phyloP scores from a whole-genome alignment of 345 rosid species.

The Rubroshorea leprosula region DNA sequence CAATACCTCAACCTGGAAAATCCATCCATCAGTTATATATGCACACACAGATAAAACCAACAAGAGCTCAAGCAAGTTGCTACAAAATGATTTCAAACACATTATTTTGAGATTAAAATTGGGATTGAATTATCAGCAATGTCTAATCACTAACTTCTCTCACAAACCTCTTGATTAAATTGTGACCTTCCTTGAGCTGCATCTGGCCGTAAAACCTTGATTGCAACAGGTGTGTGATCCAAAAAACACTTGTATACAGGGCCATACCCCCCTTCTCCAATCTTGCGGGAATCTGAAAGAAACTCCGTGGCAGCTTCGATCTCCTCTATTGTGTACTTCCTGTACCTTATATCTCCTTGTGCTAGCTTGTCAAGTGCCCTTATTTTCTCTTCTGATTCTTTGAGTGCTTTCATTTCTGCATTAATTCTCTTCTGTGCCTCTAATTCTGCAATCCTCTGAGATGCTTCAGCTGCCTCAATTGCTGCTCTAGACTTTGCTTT shows the following conservation, averaged over 20 bases:
- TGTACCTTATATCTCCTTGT: conserved; percentile 54
- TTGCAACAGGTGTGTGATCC: conserved; percentile 85
- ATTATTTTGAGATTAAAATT: too few relatives aligned
- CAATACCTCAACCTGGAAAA: conserved; percentile 69
- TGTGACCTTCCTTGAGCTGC: conserved; percentile 92
- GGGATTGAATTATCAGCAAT: too few relatives aligned
- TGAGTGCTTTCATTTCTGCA: conserved; percentile 76
- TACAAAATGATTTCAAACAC: too few relatives aligned
- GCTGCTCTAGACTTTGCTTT: conserved; percentile 79
- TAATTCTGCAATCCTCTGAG: conserved; percentile 74
- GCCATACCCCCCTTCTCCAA: conserved; percentile 96
- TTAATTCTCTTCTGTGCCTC: conserved; percentile 58
- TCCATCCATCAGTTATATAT: background rate
- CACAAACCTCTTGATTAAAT: conserved; percentile 86
- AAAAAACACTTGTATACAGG: conserved; percentile 75
- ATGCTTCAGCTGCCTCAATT: conserved; percentile 80
- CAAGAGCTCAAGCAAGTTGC: too few relatives aligned
- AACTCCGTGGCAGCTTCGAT: conserved; percentile 78
- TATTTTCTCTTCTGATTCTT: conserved; percentile 63
- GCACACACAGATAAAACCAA: too few relatives aligned
- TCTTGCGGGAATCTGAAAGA: conserved; percentile 54
- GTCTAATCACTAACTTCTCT: background rate
- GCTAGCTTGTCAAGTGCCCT: conserved; percentile 56
- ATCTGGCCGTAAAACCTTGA: conserved; percentile 78
- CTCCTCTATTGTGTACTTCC: conserved; percentile 76